Evolutionary conservation across 1,139 yeast genomes (phyloP).

Genomic region (Yamadazyma atlantica): DNA sequence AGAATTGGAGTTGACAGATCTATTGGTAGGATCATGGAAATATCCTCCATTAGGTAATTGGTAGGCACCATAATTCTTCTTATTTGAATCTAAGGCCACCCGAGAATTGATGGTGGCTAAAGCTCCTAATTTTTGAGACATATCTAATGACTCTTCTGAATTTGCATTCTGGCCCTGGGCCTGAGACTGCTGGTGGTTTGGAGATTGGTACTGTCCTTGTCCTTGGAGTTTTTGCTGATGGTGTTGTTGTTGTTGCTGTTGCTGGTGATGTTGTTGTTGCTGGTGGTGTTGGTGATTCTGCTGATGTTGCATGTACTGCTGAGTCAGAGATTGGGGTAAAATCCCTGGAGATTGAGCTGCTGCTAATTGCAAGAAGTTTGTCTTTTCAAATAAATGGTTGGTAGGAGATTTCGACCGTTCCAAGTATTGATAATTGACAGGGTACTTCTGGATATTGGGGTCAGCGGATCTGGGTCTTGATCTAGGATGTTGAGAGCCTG

Average conservation of each 20-base stretch:
- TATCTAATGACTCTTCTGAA: conserved; percentile 32
- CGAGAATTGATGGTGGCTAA: conserved; percentile 62
- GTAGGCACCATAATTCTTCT: conserved; percentile 26
- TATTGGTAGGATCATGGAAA: conserved; percentile 32
- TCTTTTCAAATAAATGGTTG: conserved; percentile 45
- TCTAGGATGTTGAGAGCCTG: conserved; percentile 25
- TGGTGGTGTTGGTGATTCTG: conserved; percentile 1
- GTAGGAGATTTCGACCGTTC: conserved; percentile 47
- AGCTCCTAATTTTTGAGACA: conserved; percentile 57
- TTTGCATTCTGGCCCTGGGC: conserved; percentile 8
- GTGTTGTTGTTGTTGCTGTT: background rate
- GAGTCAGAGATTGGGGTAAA: conserved; percentile 9
- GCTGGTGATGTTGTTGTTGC: background rate
- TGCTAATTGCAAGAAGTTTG: conserved; percentile 46
- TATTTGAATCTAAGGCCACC: conserved; percentile 56
- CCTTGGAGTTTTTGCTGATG: too few relatives aligned
- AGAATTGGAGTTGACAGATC: conserved; percentile 37
- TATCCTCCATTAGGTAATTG: conserved; percentile 6
- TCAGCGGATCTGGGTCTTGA: conserved; percentile 48
- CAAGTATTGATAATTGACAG: conserved; percentile 16
- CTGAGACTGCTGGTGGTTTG: conserved; percentile 8
- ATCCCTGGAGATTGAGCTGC: conserved; percentile 29
- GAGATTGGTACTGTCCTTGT: too few relatives aligned
- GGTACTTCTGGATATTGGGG: conserved; percentile 23
- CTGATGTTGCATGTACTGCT: background rate